Evolutionary conservation across 2,329 filamentous ascomycete species (phyloP).

Genomic region (Colletotrichum sp.): DNA sequence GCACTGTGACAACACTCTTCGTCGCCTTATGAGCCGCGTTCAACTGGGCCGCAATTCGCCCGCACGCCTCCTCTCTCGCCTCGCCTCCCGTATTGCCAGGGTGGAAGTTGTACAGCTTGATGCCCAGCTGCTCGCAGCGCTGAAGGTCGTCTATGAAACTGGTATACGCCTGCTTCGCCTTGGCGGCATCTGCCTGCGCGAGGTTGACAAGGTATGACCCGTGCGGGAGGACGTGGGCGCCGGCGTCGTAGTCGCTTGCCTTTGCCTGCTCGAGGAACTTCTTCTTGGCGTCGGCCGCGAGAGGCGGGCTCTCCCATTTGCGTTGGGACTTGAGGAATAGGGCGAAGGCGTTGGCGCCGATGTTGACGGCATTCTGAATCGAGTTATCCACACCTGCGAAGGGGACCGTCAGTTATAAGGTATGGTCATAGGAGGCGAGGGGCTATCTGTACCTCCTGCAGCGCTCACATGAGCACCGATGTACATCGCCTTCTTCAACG

Average conservation of each 20-base stretch:
- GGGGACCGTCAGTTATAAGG: not conserved
- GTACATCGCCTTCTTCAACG: slow-evolving; percentile 74
- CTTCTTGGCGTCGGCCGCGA: slow-evolving; percentile 70
- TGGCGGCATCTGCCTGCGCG: slow-evolving; percentile 79
- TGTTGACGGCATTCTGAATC: slow-evolving; percentile 76
- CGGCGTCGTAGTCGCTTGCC: slow-evolving; percentile 73
- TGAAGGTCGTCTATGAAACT: slow-evolving; percentile 87
- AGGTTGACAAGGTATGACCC: slow-evolving; percentile 97
- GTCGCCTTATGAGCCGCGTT: slow-evolving; percentile 84
- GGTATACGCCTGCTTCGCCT: slow-evolving; percentile 84
- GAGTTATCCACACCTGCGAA: slow-evolving; percentile 83
- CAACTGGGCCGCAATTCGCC: slow-evolving; percentile 79
- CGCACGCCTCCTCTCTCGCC: slow-evolving; percentile 71
- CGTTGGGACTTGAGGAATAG: slow-evolving; percentile 96
- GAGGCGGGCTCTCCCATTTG: slow-evolving; percentile 87
- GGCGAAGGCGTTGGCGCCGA: slow-evolving; percentile 92
- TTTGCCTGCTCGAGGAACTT: slow-evolving; percentile 74
- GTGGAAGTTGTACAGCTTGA: slow-evolving; percentile 97
- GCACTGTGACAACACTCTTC: slow-evolving; percentile 75
- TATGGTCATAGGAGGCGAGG: not conserved
- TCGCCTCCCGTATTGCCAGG: slow-evolving; percentile 81
- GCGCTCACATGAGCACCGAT: slow-evolving; percentile 92
- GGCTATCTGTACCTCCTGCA: slow-evolving; percentile 71
- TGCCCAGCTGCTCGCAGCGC: slow-evolving; percentile 85
- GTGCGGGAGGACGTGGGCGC: slow-evolving; percentile 82